phyloP scores from a whole-genome alignment of 2,329 filamentous ascomycete genomes.

The Talaromyces funiculosus region DNA sequence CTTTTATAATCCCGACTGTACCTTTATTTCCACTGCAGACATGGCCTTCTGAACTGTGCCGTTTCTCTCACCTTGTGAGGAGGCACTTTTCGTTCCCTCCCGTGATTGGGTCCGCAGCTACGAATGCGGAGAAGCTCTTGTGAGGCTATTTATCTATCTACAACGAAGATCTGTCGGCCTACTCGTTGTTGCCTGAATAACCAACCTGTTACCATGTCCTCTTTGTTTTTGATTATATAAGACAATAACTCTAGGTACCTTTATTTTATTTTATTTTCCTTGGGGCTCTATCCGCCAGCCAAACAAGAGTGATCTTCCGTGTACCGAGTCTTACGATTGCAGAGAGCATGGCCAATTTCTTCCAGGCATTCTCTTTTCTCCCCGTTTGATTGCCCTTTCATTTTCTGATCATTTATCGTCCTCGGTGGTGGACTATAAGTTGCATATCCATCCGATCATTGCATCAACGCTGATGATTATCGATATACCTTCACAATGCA shows the following conservation, averaged over 20 bases:
- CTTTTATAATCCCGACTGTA: neutral
- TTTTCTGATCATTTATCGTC: neutral
- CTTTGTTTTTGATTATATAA: conserved; percentile 16
- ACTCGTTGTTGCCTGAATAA: conserved; percentile 21
- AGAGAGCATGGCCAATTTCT: conserved; percentile 38
- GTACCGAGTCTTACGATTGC: conserved; percentile 14
- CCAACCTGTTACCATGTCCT: conserved; percentile 11
- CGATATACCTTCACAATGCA: conserved; percentile 59
- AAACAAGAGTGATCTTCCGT: neutral
- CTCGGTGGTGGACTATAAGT: neutral
- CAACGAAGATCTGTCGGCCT: conserved; percentile 20
- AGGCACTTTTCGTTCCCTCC: conserved; percentile 22
- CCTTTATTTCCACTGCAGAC: neutral
- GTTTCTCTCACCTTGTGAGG: conserved; percentile 23
- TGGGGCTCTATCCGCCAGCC: neutral
- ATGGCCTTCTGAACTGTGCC: conserved; percentile 19
- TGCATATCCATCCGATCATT: neutral
- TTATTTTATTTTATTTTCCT: neutral
- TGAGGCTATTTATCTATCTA: conserved; percentile 20
- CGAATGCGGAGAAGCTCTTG: conserved; percentile 37
- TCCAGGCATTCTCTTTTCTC: conserved; percentile 25
- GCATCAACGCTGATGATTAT: conserved; percentile 3
- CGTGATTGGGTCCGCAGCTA: conserved; percentile 23
- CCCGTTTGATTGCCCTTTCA: conserved; percentile 28
- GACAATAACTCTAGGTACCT: neutral